phyloP scores from a whole-genome alignment of 192 early-diverging fungal species.

The Backusella parvicylindrica region DNA sequence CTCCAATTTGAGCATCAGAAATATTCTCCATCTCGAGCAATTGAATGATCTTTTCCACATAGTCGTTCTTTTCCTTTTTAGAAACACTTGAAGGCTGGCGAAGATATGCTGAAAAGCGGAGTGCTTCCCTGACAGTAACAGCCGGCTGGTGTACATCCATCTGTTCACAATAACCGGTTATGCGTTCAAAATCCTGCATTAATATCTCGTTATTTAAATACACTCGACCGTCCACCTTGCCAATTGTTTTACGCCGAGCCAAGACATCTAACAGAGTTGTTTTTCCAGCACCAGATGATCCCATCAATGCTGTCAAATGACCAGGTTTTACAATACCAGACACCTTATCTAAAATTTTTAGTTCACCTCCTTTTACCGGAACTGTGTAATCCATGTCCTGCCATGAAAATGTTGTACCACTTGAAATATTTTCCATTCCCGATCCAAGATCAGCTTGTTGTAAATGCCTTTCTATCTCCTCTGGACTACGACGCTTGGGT shows the following conservation, averaged over 20 bases:
- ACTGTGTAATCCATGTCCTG: conserved; percentile 65
- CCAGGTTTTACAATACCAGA: conserved; percentile 69
- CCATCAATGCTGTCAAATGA: conserved; percentile 87
- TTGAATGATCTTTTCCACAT: conserved; percentile 49
- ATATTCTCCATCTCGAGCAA: conserved; percentile 59
- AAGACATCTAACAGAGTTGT: conserved; percentile 73
- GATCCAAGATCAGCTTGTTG: conserved; percentile 36
- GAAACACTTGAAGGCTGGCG: conserved; percentile 57
- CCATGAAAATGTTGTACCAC: conserved; percentile 58
- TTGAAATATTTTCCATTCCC: conserved; percentile 36
- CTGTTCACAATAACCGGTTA: conserved; percentile 83
- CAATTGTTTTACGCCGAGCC: conserved; percentile 72
- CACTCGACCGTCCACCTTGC: conserved; percentile 58
- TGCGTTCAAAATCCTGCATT: conserved; percentile 50
- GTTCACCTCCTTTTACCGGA: conserved; percentile 53
- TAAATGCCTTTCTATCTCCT: conserved; percentile 28
- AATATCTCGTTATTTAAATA: conserved; percentile 49
- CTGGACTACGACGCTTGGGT: neutral
- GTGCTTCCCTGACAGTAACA: conserved; percentile 87
- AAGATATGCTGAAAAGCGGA: conserved; percentile 74
- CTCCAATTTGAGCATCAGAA: conserved; percentile 53
- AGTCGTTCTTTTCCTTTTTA: conserved; percentile 39
- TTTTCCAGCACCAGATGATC: conserved; percentile 86
- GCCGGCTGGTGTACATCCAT: conserved; percentile 84
- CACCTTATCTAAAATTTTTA: conserved; percentile 65